Conservation (phyloP, 495 filamentous ascomycete species). For the Platismatia glauca region DNA sequence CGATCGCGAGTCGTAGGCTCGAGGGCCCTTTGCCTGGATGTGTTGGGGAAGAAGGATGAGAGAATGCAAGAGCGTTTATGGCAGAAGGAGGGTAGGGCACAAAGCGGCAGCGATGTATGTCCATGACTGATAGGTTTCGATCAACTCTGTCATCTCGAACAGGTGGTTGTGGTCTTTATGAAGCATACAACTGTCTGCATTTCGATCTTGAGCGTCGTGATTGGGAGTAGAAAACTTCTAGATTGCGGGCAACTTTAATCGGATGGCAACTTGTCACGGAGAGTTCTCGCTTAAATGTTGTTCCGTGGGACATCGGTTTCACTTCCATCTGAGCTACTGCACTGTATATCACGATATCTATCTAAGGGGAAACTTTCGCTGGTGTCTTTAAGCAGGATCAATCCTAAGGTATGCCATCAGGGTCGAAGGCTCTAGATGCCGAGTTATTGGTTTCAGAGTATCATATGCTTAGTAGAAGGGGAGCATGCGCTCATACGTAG, state of each 20-base stretch:
- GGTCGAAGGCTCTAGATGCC: neutral
- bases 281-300: neutral
- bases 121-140: conserved; percentile 46
- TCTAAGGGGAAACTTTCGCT: too few relatives aligned
- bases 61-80: conserved; percentile 92
- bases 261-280: conserved; percentile 7
- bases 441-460: neutral
- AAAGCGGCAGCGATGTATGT: conserved; percentile 95
- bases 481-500: neutral
- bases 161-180: neutral
- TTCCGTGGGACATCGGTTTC: neutral
- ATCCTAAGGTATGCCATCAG: neutral
- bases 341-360: too few relatives aligned
- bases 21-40: conserved; percentile 41
- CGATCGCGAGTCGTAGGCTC: conserved; percentile 72
- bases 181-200: neutral
- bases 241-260: conserved; percentile 6
- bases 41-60: conserved; percentile 58
- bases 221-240: neutral
- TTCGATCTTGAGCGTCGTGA: neutral
- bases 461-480: neutral
- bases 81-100: conserved; percentile 87
- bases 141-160: neutral
- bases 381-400: neutral
- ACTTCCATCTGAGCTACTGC: too few relatives aligned